phyloP scores from a whole-genome alignment of 2,329 filamentous ascomycete genomes.

The Aspergillus unguis region DNA sequence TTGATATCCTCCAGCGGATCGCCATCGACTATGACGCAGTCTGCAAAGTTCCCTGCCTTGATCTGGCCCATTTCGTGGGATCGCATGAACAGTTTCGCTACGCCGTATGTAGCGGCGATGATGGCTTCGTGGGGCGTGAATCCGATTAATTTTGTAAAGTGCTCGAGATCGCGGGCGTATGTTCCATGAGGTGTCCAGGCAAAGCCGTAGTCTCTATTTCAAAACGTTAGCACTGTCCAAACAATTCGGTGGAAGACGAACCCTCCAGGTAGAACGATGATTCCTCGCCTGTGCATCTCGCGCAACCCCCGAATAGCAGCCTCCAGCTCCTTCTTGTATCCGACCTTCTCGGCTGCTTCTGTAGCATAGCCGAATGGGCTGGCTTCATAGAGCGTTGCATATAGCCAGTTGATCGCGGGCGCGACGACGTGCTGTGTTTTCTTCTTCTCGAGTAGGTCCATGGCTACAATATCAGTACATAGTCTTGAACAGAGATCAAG shows the following conservation, averaged over 20 bases:
- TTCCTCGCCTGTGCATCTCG: slow-evolving; percentile 45
- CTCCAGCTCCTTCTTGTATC: slow-evolving; percentile 45
- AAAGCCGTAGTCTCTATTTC: slow-evolving; percentile 44
- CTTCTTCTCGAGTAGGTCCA: slow-evolving; percentile 34
- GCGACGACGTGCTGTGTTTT: slow-evolving; percentile 43
- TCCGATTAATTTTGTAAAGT: slow-evolving; percentile 46
- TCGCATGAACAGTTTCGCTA: slow-evolving; percentile 44
- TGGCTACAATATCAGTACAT: neutral
- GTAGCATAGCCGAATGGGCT: slow-evolving; percentile 42
- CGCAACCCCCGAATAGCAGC: slow-evolving; percentile 37
- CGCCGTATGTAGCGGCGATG: slow-evolving; percentile 42
- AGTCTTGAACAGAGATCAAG: neutral
- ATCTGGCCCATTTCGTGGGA: slow-evolving; percentile 40
- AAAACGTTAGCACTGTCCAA: neutral
- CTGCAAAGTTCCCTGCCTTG: slow-evolving; percentile 42
- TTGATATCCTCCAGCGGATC: slow-evolving; percentile 44
- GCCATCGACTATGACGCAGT: slow-evolving; percentile 48
- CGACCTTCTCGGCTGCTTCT: slow-evolving; percentile 44
- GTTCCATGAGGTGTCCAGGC: slow-evolving; percentile 50
- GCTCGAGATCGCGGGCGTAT: slow-evolving; percentile 47
- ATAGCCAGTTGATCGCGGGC: slow-evolving; percentile 46
- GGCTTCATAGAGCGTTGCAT: slow-evolving; percentile 39
- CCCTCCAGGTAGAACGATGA: slow-evolving; percentile 45
- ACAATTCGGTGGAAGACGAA: neutral
- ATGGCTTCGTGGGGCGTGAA: slow-evolving; percentile 47